These are phyloP conservation scores for Klebsormidium nitens DNA, from an alignment of 139 green algal species.

Conservation along the genomic window DNA sequence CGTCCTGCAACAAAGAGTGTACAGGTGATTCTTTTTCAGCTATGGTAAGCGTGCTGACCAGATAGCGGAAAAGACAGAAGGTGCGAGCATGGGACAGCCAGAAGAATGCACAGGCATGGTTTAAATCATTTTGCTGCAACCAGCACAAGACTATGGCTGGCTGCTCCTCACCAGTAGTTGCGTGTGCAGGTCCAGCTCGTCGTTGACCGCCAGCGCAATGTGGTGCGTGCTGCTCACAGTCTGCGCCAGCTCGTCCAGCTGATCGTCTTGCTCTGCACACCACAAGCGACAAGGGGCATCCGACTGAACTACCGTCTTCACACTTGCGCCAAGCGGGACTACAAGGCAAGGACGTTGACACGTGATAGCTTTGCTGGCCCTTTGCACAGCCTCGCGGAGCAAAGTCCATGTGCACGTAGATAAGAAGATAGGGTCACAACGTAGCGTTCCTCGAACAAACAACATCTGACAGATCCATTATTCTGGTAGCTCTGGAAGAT, in stretches of 20 bases:
- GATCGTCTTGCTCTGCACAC: constrained; percentile 31
- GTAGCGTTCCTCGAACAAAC: no score
- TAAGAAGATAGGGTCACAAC: no score
- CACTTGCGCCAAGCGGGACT: no score
- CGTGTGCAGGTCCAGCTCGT: constrained; percentile 31
- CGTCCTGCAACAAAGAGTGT: constrained; percentile 13
- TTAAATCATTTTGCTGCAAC: background rate
- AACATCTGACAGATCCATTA: no score
- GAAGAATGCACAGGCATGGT: background rate
- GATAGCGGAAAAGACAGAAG: background rate
- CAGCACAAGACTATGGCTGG: background rate
- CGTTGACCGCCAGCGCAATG: constrained; percentile 38
- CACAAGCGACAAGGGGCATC: background rate
- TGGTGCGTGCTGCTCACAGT: constrained; percentile 31
- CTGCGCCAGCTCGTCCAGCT: constrained; percentile 7
- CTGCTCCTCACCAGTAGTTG: constrained; percentile 17
- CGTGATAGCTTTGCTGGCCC: no score
- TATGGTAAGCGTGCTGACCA: background rate
- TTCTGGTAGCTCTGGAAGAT: no score
- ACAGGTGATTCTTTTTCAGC: background rate
- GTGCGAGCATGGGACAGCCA: background rate
- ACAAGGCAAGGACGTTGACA: no score
- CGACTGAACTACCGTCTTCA: no score
- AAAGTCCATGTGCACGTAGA: no score
- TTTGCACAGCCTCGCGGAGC: no score